Evolutionary conservation across 495 filamentous ascomycete species (phyloP).

Genomic region (Stereocaulon alpinum): DNA sequence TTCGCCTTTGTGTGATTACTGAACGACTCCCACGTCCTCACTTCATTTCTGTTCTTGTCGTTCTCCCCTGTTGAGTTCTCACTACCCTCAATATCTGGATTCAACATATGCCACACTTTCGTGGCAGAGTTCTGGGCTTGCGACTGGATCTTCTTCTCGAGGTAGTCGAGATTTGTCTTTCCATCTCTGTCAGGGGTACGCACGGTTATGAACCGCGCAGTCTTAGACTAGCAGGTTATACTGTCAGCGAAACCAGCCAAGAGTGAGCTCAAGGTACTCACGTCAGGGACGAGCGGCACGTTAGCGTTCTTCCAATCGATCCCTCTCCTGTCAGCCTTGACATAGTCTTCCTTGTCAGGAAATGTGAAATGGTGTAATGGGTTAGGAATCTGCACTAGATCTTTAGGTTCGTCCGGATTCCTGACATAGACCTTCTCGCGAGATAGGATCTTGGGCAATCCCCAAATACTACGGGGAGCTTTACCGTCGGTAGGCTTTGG

Average conservation of each 20-base stretch:
- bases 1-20: neutral
- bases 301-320: neutral
- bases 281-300: neutral
- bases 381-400: neutral
- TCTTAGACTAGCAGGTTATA: too few relatives aligned
- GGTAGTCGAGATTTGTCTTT: neutral
- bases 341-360: neutral
- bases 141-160: neutral
- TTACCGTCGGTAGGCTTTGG: neutral
- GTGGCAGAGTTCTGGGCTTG: neutral
- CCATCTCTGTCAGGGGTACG: neutral
- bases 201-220: neutral
- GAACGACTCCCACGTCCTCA: neutral
- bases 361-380: neutral
- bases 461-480: neutral
- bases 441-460: neutral
- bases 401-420: neutral
- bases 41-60: neutral
- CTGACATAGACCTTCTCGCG: neutral
- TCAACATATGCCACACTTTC: constrained; percentile 5
- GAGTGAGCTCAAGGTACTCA: too few relatives aligned
- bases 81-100: neutral
- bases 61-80: neutral
- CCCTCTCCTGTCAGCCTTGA: neutral
- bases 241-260: too few relatives aligned